Base-by-base conservation (phyloP, 2,329 filamentous ascomycete species). In the Aphanocladium album region DNA sequence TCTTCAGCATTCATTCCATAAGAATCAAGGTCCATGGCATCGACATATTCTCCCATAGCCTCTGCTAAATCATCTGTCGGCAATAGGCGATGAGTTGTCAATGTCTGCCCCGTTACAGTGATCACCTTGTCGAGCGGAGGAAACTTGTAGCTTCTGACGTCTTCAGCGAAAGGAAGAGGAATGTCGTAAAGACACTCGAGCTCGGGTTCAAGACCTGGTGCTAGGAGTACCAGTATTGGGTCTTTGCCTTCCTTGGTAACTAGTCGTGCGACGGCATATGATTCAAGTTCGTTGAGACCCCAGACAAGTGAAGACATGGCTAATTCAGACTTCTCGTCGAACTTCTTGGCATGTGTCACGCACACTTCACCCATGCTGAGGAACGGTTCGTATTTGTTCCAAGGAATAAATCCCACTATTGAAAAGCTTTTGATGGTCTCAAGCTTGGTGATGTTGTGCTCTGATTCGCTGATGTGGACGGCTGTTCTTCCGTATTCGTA, bases 401-500 rank as follows among this genome's bases (percentile, higher is more conserved):
- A 84, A 2, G 86, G 84, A 33, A 98, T 84, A 68, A 99, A 99
- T 0, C 95, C 95, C 56, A 99, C 78, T 46, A 99, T 88, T 3
- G 91, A 88, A 61, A 98, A 86, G 8, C 83, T 82, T 62, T 89
- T 87, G 11, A 77, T 74, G 0, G 91, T 95, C 68, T 96, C 88
- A 37, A 97, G 81, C 65, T 89, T 92, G n/a, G 91, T 96, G 61
- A 97, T 86, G 66, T 93, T 91, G 71, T 89, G 83, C 68, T 99
- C 93, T 0, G 89, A 89, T 67, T 93, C 88, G 65, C 86, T 90
- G 66, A 99, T 96, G 66, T 89, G 88, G 1, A 99, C 93, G 2
- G 90, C 91, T 0, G 93, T 97, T 60, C 92, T 84, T 50, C 95
- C 95, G 71, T 99, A 99, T 69, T 91, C 88, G 69, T 93, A 99